Conservation (phyloP, 768 basidiomycete genomes). For the Dictyophora rubrovolvata region DNA sequence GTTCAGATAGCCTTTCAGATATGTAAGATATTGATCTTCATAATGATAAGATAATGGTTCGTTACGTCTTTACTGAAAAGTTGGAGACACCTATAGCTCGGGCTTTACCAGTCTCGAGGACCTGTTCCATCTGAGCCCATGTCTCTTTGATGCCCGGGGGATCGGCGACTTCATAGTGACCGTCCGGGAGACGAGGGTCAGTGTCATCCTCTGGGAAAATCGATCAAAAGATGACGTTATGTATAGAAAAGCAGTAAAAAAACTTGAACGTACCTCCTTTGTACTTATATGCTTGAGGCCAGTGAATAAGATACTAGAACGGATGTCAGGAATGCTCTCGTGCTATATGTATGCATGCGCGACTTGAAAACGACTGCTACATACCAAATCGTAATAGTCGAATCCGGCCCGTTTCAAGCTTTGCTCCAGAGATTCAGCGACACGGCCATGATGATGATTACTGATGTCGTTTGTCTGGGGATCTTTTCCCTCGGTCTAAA, state of each 20-base stretch:
- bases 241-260: not conserved
- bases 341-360: not conserved
- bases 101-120: constrained; percentile 35
- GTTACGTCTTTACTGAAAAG: constrained; percentile 45
- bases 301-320: constrained; percentile 40
- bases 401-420: constrained; percentile 19
- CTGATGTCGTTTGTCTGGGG: constrained; percentile 17
- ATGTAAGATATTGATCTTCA: not conserved
- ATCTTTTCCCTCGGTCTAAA: not conserved
- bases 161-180: constrained; percentile 17
- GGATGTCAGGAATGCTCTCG: no score
- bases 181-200: constrained; percentile 24
- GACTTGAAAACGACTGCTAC: not conserved
- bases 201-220: constrained; percentile 11
- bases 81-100: constrained; percentile 51
- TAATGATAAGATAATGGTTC: no score
- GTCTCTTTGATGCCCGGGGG: constrained; percentile 27
- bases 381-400: constrained; percentile 24
- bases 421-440: constrained; percentile 21
- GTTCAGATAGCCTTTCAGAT: constrained; percentile 6
- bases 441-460: constrained; percentile 27
- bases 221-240: not conserved
- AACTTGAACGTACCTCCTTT: constrained; percentile 18
- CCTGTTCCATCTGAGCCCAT: constrained; percentile 43
- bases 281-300: constrained; percentile 30